phyloP scores from a whole-genome alignment of 179 eudicot genomes.

The Silene noctiflora region DNA sequence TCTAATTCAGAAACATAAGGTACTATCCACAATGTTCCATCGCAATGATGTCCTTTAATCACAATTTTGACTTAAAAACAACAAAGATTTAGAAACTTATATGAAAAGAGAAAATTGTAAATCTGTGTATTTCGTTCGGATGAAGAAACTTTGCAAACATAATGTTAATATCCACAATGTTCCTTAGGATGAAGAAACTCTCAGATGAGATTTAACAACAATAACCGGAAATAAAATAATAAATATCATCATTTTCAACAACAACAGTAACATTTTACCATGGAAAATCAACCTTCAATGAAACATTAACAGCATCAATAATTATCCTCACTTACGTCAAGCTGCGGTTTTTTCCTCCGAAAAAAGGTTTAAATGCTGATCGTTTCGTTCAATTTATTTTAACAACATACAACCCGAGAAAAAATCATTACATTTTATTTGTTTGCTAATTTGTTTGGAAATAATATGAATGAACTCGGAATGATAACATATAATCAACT shows the following conservation, averaged over 20 bases:
- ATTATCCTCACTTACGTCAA: not conserved
- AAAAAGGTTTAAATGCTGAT: not conserved
- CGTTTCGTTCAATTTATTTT: not conserved
- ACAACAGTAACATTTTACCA: not conserved
- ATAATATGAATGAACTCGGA: not conserved
- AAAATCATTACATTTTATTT: not conserved
- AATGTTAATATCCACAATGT: too few relatives aligned
- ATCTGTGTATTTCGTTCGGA: too few relatives aligned
- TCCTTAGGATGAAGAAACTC: too few relatives aligned
- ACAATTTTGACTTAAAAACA: too few relatives aligned
- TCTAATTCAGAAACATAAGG: not conserved
- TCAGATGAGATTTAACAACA: not conserved
- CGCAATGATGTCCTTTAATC: too few relatives aligned
- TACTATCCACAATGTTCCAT: too few relatives aligned
- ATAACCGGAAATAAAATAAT: not conserved
- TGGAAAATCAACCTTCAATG: not conserved
- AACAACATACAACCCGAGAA: not conserved
- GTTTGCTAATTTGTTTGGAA: not conserved
- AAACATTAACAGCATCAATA: not conserved
- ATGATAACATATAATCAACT: not conserved
- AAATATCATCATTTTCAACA: not conserved
- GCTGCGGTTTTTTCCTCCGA: not conserved
- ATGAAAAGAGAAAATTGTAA: not conserved
- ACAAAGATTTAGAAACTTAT: too few relatives aligned
- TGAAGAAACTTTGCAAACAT: not conserved